A percentile compares a stretch with the other conserved stretches of the same genome.
phyloP scores from a whole-genome alignment of 202 grass and related monocot genomes.

The Bolboschoenoplectus hybrid region DNA sequence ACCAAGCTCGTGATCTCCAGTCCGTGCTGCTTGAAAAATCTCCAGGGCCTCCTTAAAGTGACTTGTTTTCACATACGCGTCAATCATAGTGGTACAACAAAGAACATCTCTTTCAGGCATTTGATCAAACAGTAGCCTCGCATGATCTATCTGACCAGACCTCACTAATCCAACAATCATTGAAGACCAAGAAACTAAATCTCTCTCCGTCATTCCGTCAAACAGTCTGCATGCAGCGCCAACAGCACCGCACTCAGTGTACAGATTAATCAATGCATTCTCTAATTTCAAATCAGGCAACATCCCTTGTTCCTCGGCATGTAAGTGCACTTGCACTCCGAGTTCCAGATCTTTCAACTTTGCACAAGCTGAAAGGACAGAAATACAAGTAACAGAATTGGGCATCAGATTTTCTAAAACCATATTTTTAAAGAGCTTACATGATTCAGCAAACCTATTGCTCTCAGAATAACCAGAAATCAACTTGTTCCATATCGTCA shows the following conservation, averaged over 20 bases:
- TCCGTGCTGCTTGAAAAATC: constrained; percentile 62
- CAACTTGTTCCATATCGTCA: constrained; percentile 62
- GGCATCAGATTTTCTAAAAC: constrained; percentile 33
- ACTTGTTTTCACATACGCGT: constrained; percentile 49
- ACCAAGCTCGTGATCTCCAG: constrained; percentile 39
- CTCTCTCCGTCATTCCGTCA: constrained; percentile 47
- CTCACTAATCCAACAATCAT: constrained; percentile 52
- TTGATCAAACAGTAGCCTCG: constrained; percentile 55
- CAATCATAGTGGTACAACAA: constrained; percentile 77
- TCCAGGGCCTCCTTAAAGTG: constrained; percentile 67
- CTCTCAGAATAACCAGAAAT: constrained; percentile 58
- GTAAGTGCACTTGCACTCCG: constrained; percentile 63
- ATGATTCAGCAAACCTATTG: constrained; percentile 45
- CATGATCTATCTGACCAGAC: constrained; percentile 50
- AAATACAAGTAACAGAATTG: constrained; percentile 55
- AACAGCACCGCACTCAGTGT: constrained; percentile 59
- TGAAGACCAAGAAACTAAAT: constrained; percentile 69
- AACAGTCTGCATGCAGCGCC: constrained; percentile 57
- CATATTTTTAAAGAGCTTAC: constrained; percentile 58
- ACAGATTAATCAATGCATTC: constrained; percentile 73
- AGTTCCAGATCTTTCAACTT: constrained; percentile 50
- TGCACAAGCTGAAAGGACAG: constrained; percentile 61
- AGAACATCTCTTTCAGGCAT: constrained; percentile 65
- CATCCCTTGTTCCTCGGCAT: constrained; percentile 32
- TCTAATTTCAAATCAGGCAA: constrained; percentile 63